These are phyloP conservation scores for Candida tropicalis DNA, from an alignment of 1,139 yeast genomes.

Conservation along the genomic window DNA sequence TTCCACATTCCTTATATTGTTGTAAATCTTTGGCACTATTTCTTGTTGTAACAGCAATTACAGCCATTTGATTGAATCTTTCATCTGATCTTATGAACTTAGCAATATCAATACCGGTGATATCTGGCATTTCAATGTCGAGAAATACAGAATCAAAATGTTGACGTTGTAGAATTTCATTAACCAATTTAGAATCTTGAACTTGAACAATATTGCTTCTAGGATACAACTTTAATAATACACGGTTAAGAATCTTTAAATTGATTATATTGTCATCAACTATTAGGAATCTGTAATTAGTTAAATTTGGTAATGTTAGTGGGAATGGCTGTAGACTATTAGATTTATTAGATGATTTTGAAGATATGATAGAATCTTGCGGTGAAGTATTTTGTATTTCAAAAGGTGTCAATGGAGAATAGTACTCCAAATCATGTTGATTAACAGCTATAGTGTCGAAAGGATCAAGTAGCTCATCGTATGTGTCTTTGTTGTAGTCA, in stretches of 20 bases:
- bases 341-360: slow-evolving; percentile 8
- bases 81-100: slow-evolving; percentile 25
- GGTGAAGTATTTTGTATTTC: slow-evolving; percentile 9
- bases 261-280: slow-evolving; percentile 51
- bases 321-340: slow-evolving; percentile 6
- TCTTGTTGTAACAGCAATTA: slow-evolving; percentile 49
- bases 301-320: slow-evolving; percentile 23
- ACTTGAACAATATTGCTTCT: slow-evolving; percentile 29
- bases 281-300: slow-evolving; percentile 33
- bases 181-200: slow-evolving; percentile 36
- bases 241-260: slow-evolving; percentile 37
- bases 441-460: slow-evolving; percentile 10
- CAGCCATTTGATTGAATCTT: slow-evolving; percentile 27
- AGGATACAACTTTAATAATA: slow-evolving; percentile 40
- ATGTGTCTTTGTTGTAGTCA: not conserved
- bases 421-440: slow-evolving; percentile 7
- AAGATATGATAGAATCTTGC: slow-evolving; percentile 5
- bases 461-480: slow-evolving; percentile 4
- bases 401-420: slow-evolving; percentile 18
- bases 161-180: slow-evolving; percentile 23
- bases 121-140: slow-evolving; percentile 51
- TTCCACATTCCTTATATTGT: slow-evolving; percentile 36
- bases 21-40: slow-evolving; percentile 29
- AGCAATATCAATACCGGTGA: slow-evolving; percentile 47
- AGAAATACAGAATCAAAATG: slow-evolving; percentile 40